A percentile compares a stretch with the other conserved stretches of the same genome.
Conservation (phyloP, 2,329 filamentous ascomycete species). For the Zymoseptoria pseudotritici region DNA sequence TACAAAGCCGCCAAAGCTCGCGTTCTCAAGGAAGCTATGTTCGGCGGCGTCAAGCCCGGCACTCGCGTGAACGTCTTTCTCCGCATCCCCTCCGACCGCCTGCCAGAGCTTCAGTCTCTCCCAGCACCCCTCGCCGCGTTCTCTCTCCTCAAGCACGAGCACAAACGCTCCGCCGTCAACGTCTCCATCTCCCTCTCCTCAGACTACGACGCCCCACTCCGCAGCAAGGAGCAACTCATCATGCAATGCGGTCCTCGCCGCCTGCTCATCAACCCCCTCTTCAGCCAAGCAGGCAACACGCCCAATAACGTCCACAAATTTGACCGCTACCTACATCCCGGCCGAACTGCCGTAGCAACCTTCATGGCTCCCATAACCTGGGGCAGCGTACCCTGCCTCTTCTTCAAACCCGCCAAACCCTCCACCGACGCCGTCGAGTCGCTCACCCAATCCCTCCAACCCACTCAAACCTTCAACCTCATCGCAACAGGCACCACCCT, state of each 20-base stretch:
- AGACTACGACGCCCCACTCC: slow-evolving; percentile 67
- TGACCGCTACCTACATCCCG: slow-evolving; percentile 83
- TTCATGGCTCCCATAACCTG: slow-evolving; percentile 88
- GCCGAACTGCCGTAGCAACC: slow-evolving; percentile 77
- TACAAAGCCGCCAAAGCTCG: slow-evolving; percentile 77
- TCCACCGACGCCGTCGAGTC: slow-evolving; percentile 40
- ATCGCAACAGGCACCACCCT: slow-evolving; percentile 83
- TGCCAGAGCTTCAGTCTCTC: slow-evolving; percentile 47
- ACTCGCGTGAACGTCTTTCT: slow-evolving; percentile 77
- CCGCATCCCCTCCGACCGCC: slow-evolving; percentile 37
- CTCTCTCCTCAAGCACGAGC: slow-evolving; percentile 85
- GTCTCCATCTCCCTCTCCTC: slow-evolving; percentile 80
- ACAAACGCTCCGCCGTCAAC: slow-evolving; percentile 87
- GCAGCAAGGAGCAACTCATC: slow-evolving; percentile 86
- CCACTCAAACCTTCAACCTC: slow-evolving; percentile 49
- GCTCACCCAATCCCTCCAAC: slow-evolving; percentile 25
- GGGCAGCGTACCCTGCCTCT: slow-evolving; percentile 83
- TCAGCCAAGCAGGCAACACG: slow-evolving; percentile 81
- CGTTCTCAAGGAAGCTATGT: slow-evolving; percentile 70
- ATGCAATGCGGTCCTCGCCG: slow-evolving; percentile 85
- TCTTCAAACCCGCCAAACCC: slow-evolving; percentile 58
- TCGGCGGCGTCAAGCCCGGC: slow-evolving; percentile 80
- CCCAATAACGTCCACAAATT: slow-evolving; percentile 98
- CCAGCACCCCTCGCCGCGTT: slow-evolving; percentile 64
- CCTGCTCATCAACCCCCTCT: slow-evolving; percentile 81